Conservation (phyloP, 2,329 filamentous ascomycete genomes). For the Epichloe amarillans region DNA sequence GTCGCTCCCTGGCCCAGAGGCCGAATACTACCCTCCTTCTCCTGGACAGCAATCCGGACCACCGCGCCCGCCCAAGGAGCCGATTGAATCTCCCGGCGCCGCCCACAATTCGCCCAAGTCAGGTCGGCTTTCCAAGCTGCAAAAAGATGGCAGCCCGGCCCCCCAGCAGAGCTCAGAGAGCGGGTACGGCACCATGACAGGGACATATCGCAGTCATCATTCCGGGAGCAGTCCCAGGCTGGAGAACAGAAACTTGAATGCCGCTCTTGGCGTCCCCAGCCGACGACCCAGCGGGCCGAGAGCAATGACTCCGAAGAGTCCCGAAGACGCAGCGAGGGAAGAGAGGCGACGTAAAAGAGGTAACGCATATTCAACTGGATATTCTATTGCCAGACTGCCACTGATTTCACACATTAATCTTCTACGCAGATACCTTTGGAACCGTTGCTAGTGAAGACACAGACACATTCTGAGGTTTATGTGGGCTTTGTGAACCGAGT, state of each 20-base stretch:
- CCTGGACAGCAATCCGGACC: constrained; percentile 31
- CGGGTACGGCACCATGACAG: constrained; percentile 36
- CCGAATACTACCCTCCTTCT: constrained; percentile 33
- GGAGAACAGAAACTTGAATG: constrained; percentile 45
- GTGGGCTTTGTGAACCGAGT: no score
- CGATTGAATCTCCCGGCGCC: constrained; percentile 29
- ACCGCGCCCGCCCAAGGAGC: constrained; percentile 50
- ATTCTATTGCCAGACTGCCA: neutral
- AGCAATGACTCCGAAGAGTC: constrained; percentile 46
- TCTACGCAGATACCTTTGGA: constrained; percentile 14
- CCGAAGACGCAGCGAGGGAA: constrained; percentile 30
- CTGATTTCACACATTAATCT: neutral
- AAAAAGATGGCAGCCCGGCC: constrained; percentile 40
- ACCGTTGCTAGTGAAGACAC: constrained; percentile 21
- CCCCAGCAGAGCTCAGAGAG: constrained; percentile 43
- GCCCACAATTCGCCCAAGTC: constrained; percentile 32
- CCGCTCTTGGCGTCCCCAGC: constrained; percentile 36
- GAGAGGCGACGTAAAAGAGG: constrained; percentile 45
- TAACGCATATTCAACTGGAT: constrained; percentile 21
- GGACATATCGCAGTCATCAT: constrained; percentile 35
- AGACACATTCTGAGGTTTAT: constrained; percentile 20
- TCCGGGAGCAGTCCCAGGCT: constrained; percentile 41
- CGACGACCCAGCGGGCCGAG: constrained; percentile 44
- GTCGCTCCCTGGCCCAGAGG: constrained; percentile 19
- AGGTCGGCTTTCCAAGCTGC: constrained; percentile 34